Evolutionary conservation across 192 early-diverging fungal species (phyloP).

Genomic region (Chytriomyces sp.): DNA sequence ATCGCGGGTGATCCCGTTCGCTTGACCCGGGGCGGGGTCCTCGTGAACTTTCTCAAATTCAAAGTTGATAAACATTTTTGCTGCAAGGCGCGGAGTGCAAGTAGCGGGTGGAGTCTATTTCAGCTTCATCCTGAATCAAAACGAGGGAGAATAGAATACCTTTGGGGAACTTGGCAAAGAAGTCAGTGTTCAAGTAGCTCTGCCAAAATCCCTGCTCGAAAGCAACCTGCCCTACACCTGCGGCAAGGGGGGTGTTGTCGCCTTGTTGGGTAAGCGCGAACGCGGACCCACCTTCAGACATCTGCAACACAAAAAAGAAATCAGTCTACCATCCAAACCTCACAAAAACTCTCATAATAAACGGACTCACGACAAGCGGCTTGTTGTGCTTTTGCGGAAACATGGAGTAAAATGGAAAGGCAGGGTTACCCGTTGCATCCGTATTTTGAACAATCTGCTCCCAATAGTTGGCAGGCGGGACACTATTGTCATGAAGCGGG

Average conservation of each 20-base stretch:
- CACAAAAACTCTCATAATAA: no score
- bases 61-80: constrained; percentile 37
- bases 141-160: no score
- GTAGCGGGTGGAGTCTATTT: no score
- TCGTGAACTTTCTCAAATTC: constrained; percentile 19
- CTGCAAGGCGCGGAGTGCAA: no score
- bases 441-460: constrained; percentile 15
- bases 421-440: not conserved
- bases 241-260: not conserved
- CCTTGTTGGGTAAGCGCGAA: constrained; percentile 5
- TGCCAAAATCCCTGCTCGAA: constrained; percentile 29
- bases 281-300: constrained; percentile 35
- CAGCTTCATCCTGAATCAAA: no score
- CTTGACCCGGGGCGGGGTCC: not conserved
- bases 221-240: constrained; percentile 5
- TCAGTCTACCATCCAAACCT: no score
- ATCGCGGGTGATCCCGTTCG: not conserved
- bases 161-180: constrained; percentile 27
- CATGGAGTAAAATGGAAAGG: constrained; percentile 16
- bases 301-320: no score
- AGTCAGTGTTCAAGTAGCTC: constrained; percentile 25
- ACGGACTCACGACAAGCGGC: constrained; percentile 17
- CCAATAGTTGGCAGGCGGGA: not conserved
- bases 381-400: constrained; percentile 9
- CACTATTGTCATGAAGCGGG: constrained; percentile 10